Evolutionary conservation across 768 basidiomycete genomes (phyloP).

Genomic region (Nidularia pulvinata): DNA sequence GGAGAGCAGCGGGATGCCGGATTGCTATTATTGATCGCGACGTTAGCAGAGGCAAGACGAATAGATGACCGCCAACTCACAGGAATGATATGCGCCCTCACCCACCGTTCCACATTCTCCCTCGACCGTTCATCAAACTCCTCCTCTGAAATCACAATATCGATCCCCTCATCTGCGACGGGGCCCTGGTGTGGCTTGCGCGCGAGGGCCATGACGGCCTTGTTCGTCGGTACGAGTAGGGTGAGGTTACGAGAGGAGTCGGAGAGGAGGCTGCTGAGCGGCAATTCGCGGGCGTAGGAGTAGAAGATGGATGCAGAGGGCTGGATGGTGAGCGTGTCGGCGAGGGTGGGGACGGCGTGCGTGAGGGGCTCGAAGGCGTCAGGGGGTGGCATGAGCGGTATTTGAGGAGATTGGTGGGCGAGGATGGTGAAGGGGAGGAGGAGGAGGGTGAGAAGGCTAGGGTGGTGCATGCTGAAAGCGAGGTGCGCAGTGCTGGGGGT

Average conservation of each 20-base stretch:
- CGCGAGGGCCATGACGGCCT: constrained; percentile 79
- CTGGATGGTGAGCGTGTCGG: constrained; percentile 81
- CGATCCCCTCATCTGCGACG: constrained; percentile 30
- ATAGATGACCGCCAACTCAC: constrained; percentile 32
- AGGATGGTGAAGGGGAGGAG: no score
- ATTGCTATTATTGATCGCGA: no score
- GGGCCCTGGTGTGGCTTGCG: constrained; percentile 82
- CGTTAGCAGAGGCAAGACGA: no score
- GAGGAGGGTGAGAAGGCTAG: no score
- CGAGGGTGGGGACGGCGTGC: constrained; percentile 52
- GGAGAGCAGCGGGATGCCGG: constrained; percentile 35
- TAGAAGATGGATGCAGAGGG: constrained; percentile 79
- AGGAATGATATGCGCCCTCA: constrained; percentile 82
- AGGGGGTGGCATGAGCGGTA: no score
- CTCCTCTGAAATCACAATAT: constrained; percentile 54
- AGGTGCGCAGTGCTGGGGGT: no score
- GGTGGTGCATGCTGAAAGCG: no score
- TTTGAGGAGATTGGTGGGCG: no score
- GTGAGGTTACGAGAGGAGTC: constrained; percentile 41
- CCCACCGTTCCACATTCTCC: constrained; percentile 77
- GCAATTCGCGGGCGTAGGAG: constrained; percentile 75
- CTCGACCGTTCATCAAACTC: constrained; percentile 61
- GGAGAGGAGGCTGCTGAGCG: constrained; percentile 52
- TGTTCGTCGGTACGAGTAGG: constrained; percentile 83
- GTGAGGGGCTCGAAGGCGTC: constrained; percentile 26